Conservation (phyloP, 2,329 filamentous ascomycete species). For the Seiridium cupressi region DNA sequence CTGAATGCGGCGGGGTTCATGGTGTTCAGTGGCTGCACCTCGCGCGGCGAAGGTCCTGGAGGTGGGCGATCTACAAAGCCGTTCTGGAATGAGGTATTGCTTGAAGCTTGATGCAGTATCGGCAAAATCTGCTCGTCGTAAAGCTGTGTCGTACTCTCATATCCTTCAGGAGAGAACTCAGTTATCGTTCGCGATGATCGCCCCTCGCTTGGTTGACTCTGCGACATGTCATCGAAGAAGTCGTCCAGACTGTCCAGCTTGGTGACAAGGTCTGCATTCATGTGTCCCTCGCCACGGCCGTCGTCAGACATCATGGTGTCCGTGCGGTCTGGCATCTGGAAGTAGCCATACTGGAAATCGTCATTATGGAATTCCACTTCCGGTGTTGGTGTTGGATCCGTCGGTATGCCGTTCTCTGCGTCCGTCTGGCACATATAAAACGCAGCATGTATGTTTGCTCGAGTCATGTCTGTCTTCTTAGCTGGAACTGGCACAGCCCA, state of each 20-base stretch:
- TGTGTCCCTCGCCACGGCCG: constrained; percentile 66
- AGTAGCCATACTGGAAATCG: constrained; percentile 81
- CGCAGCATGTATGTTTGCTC: constrained; percentile 90
- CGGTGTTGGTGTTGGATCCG: constrained; percentile 68
- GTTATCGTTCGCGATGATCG: constrained; percentile 63
- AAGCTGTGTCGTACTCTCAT: constrained; percentile 74
- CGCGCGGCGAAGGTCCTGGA: constrained; percentile 50
- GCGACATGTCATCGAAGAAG: constrained; percentile 71
- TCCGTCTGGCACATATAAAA: constrained; percentile 88
- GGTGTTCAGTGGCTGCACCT: constrained; percentile 53
- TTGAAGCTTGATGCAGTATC: constrained; percentile 83
- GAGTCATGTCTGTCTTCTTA: constrained; percentile 80
- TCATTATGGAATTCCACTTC: constrained; percentile 93
- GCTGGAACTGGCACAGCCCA: constrained; percentile 96
- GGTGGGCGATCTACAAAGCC: constrained; percentile 73
- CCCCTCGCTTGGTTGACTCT: constrained; percentile 59
- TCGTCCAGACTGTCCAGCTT: constrained; percentile 79
- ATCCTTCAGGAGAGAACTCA: constrained; percentile 62
- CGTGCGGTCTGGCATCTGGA: constrained; percentile 68
- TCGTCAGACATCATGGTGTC: constrained; percentile 95
- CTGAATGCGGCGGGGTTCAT: constrained; percentile 64
- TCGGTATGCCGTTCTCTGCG: constrained; percentile 51
- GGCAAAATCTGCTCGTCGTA: constrained; percentile 94
- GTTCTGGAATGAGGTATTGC: constrained; percentile 81
- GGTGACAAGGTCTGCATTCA: constrained; percentile 73